Percentiles rank a stretch among this genome's conserved stretches.
phyloP scores from a whole-genome alignment of 176 grass and related monocot species.

The Carex scoparia region DNA sequence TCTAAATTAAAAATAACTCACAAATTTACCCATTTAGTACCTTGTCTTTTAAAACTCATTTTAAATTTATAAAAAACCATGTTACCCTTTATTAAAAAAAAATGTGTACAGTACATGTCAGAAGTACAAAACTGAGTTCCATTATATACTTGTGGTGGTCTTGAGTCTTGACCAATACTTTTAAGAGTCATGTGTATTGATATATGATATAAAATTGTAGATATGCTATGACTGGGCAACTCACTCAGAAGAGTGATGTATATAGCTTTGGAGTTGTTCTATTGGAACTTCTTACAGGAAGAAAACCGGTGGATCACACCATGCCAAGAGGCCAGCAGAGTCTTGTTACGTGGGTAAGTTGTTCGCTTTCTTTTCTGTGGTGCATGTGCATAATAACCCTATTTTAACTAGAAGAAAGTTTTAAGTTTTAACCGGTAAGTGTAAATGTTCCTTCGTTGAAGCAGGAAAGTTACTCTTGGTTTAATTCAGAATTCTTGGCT shows the following conservation, averaged over 20 bases:
- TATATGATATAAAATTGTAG: slow-evolving; percentile 33
- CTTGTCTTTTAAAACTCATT: too few species aligned
- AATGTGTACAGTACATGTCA: too few species aligned
- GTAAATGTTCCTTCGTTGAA: neutral
- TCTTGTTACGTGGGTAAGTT: slow-evolving; percentile 90
- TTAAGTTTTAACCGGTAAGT: neutral
- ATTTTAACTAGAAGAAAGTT: neutral
- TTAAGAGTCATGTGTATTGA: neutral
- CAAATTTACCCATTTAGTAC: too few species aligned
- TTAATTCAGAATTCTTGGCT: neutral
- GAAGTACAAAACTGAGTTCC: neutral
- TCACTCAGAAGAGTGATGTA: slow-evolving; percentile 93
- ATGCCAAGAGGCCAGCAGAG: slow-evolving; percentile 94
- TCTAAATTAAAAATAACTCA: too few species aligned
- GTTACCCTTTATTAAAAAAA: too few species aligned
- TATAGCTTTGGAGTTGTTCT: slow-evolving; percentile 96
- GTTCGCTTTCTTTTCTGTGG: neutral
- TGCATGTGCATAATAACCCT: neutral
- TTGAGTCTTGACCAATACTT: neutral
- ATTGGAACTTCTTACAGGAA: slow-evolving; percentile 84
- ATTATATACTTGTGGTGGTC: neutral
- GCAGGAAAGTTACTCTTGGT: neutral
- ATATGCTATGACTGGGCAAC: slow-evolving; percentile 90
- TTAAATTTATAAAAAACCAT: too few species aligned
- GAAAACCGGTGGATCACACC: slow-evolving; percentile 88